Percentiles rank a stretch among this genome's conserved stretches.
phyloP scores from a whole-genome alignment of 352 stramenopile genomes.

The Pythium monospermum region DNA sequence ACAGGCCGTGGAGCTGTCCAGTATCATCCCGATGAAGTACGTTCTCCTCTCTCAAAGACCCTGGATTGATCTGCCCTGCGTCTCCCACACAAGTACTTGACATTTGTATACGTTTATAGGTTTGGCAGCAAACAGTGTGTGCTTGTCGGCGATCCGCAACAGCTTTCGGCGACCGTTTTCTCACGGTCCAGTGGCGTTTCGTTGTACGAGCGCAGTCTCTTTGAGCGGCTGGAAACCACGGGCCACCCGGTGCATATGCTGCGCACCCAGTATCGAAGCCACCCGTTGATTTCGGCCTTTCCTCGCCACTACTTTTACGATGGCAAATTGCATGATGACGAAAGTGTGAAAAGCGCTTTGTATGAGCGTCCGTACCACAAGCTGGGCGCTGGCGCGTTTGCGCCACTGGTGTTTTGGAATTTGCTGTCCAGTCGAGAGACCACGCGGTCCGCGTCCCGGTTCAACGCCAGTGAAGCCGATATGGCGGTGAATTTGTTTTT shows the following conservation, averaged over 20 bases:
- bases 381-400: constrained; percentile 56
- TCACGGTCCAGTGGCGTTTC: constrained; percentile 79
- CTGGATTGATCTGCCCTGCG: no score
- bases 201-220: constrained; percentile 90
- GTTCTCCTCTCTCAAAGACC: constrained; percentile 20
- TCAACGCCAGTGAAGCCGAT: constrained; percentile 79
- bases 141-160: constrained; percentile 91
- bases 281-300: constrained; percentile 82
- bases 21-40: constrained; percentile 89
- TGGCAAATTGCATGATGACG: constrained; percentile 77
- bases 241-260: constrained; percentile 89
- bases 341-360: constrained; percentile 56
- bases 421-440: constrained; percentile 72
- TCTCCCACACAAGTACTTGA: no score
- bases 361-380: constrained; percentile 81
- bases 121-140: constrained; percentile 89
- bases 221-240: constrained; percentile 87
- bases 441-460: constrained; percentile 70
- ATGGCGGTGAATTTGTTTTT: constrained; percentile 85
- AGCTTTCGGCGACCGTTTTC: constrained; percentile 92
- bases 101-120: no score
- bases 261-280: constrained; percentile 81
- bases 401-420: constrained; percentile 85
- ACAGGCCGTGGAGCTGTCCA: constrained; percentile 82
- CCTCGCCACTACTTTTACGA: constrained; percentile 83